Base-by-base conservation (phyloP, 1,284 basidiomycete species). In the Tilletia walkeri region DNA sequence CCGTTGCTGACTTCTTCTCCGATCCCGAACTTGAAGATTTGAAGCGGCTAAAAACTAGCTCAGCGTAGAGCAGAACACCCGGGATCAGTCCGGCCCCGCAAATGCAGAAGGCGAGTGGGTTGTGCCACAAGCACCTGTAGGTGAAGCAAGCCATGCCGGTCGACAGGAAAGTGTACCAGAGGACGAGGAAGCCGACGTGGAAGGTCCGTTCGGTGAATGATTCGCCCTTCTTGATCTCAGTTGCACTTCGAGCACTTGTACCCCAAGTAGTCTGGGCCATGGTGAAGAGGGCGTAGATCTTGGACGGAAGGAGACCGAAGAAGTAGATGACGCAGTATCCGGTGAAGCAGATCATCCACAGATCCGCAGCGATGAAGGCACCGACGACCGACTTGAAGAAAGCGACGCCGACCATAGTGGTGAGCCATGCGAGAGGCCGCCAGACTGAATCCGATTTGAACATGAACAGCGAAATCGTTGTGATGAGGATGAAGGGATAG, bases 401-500 rank as follows among this genome's bases (percentile, higher is more conserved):
- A 2, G 67, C 67, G n/a, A 63, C 48, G 67, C 56, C 67, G 67
- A 68, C 20, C 67, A 68, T 68, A 56, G 67, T 68, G 18, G 47
- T 59, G n/a, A 63, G 38, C 67, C 67, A 68, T 39, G 53, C 59
- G 54, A 61, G 16, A 3, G 56, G 56, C 4, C 67, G 67, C 56
- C 39, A 63, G 20, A 30, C 39, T 1, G 34, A n/a, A 20, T 18
- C 45, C 16, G 54, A 59, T 24, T 10, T 34, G 41, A 48, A 68
- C 54, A 68, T 48, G 41, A 68, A 63, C 45, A 48, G 38, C n/a
- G 59, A 63, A 56, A 68, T 45, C 41, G 67, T 68, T 18, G 67
- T 24, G n/a, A 68, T 47, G 38, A 68, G 54, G 56, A 68, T 68
- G 41, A 68, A 68, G 10, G 67, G 67, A 56, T 68, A 68, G n/a